Evolutionary conservation across 163 green algal species (phyloP), one percentile per base, ranked within the genome.

Genomic region (Coccomyxa subellipsoidea): DNA sequence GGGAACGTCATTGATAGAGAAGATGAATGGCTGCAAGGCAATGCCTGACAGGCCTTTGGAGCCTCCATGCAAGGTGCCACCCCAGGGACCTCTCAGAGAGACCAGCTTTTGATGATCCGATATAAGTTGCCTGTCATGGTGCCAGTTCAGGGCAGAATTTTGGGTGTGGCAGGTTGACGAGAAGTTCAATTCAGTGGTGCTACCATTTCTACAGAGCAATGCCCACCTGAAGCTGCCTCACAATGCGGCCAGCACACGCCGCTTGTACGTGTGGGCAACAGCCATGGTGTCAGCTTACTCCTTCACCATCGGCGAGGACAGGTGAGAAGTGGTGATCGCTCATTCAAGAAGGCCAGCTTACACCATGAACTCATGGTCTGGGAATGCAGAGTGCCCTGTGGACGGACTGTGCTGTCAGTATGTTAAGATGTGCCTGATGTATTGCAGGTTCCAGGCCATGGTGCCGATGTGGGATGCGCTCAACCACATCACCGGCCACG

Each of bases 391-490:
- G 66, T 35, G 66, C 29, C 7, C 21, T 34, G 29, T 9, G 32
- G 66, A 6, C 7, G 29, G 8, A 35, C n/a, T 34, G 0, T 23
- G 2, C 4, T 35, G 29, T 6, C 4, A 6, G 32, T 73, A 36
- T 6, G 21, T n/a, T n/a, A n/a, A n/a, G n/a, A n/a, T 73, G 66
- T n/a, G 2, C 32, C 8, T 12, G 18, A 77, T 34, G 70, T 15
- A 18, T 32, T 72, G 66, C 66, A 73, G 37, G 4, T 53, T 54
- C 36, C 76, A 80, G 76, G 76, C 38, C 7, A 80, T 80, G 76
- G 76, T 80, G 76, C 76, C 76, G 21, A 27, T 70, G 25, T 80
- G 76, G 76, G 76, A 80, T 8, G 38, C 39, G 37, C 38, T 80
- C 2, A 80, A 80, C 38, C 36, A 66, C 47, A 37, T 80, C 27